Conservation (phyloP, 768 basidiomycete genomes). For the Boletus vinaceobasis region DNA sequence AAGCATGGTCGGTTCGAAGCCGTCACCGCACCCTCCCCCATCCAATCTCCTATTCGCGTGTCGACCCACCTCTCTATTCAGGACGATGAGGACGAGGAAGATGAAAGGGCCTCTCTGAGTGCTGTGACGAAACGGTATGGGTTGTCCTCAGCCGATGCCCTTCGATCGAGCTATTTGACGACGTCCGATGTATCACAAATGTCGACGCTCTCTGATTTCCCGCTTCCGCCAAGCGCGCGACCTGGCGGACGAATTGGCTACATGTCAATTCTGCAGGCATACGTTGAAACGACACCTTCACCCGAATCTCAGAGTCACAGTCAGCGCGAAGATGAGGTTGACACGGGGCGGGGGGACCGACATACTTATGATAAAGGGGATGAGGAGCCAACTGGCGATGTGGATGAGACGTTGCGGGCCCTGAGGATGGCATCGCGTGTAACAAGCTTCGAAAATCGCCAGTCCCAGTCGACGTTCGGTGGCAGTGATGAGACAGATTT, state of each 20-base stretch:
- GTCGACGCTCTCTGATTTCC: slow-evolving; percentile 72
- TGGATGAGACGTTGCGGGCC: slow-evolving; percentile 11
- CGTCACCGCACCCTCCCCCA: slow-evolving; percentile 7
- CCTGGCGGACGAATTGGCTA: slow-evolving; percentile 20
- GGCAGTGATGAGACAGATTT: slow-evolving; percentile 25
- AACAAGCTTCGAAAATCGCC: slow-evolving; percentile 12
- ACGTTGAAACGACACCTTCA: slow-evolving; percentile 33
- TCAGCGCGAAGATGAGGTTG: neutral
- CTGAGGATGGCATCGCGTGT: slow-evolving; percentile 5
- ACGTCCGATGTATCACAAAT: slow-evolving; percentile 58
- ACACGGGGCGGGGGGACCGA: neutral
- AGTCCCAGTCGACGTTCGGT: slow-evolving; percentile 26
- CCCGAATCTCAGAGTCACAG: neutral
- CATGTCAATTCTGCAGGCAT: slow-evolving; percentile 44
- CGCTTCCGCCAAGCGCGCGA: slow-evolving; percentile 48
- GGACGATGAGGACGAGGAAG: slow-evolving; percentile 10
- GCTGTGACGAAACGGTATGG: slow-evolving; percentile 22
- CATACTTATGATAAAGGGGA: neutral
- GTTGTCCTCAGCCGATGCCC: slow-evolving; percentile 28
- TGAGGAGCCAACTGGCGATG: slow-evolving; percentile 10
- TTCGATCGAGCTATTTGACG: slow-evolving; percentile 61
- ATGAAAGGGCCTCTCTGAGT: slow-evolving; percentile 3
- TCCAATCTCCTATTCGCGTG: slow-evolving; percentile 8
- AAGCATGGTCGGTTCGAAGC: slow-evolving; percentile 19
- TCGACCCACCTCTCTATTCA: slow-evolving; percentile 26